Evolutionary conservation across 148 eudicot genomes (phyloP).

Genomic region (Vaccinium darrowii): DNA sequence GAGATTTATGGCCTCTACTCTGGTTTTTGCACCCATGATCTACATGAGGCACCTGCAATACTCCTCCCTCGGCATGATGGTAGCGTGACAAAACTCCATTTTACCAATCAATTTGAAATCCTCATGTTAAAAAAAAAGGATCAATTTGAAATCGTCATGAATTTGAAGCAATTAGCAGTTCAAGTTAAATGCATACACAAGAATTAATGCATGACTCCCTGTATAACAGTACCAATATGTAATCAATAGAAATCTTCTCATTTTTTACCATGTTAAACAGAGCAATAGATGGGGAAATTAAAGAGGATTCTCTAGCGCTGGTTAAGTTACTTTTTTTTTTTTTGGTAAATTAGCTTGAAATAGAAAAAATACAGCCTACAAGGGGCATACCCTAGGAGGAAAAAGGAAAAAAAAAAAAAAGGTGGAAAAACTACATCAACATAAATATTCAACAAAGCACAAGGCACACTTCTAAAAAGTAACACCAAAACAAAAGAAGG

Average conservation of each 20-base stretch:
- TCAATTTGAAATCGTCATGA: too few species aligned
- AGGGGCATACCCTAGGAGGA: too few species aligned
- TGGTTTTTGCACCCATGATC: conserved; percentile 25
- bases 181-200: neutral
- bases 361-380: too few species aligned
- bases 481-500: too few species aligned
- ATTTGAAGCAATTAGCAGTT: neutral
- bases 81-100: neutral
- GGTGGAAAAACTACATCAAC: too few species aligned
- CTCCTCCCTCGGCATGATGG: neutral
- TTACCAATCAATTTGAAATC: neutral
- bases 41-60: conserved; percentile 13
- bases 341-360: too few species aligned
- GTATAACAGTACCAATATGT: neutral
- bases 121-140: neutral
- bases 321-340: too few species aligned
- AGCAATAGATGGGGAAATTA: neutral
- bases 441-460: too few species aligned
- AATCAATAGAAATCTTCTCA: neutral
- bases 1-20: neutral
- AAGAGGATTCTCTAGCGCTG: too few species aligned
- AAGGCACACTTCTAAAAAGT: too few species aligned
- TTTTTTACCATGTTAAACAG: neutral
- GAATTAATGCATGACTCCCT: neutral
- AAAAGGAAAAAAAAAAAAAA: too few species aligned